Evolutionary conservation across 2,329 filamentous ascomycete species (phyloP).

Genomic region (Mycocentrospora acerina): DNA sequence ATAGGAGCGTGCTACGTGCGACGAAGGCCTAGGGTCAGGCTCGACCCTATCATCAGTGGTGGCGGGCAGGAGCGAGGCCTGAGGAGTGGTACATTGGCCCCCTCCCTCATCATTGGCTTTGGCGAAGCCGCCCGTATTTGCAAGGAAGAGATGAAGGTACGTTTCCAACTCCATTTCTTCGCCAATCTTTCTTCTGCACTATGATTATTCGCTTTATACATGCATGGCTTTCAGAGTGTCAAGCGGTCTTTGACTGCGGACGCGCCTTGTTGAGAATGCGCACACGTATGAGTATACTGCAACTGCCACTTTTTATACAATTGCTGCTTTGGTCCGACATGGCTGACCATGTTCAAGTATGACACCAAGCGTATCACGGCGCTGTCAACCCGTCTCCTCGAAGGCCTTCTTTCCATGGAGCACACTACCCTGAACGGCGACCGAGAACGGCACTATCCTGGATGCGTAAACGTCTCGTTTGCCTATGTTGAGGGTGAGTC

Average conservation of each 20-base stretch:
- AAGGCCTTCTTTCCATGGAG: constrained; percentile 83
- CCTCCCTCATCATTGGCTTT: constrained; percentile 85
- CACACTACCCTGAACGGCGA: constrained; percentile 93
- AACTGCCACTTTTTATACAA: too few species aligned
- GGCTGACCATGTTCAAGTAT: constrained; percentile 63
- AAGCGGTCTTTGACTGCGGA: constrained; percentile 29
- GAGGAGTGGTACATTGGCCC: constrained; percentile 89
- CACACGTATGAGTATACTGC: constrained; percentile 62
- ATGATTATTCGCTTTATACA: constrained; percentile 84
- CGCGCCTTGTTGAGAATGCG: constrained; percentile 56
- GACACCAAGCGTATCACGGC: constrained; percentile 80
- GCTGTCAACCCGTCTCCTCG: constrained; percentile 80
- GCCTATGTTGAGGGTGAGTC: constrained; percentile 98
- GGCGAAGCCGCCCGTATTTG: constrained; percentile 94
- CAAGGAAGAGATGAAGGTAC: constrained; percentile 84
- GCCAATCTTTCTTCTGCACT: constrained; percentile 24
- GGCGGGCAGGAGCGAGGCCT: constrained; percentile 95
- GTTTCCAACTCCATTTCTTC: constrained; percentile 42
- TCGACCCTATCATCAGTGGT: constrained; percentile 94
- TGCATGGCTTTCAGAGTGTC: constrained; percentile 84
- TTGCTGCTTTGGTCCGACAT: neutral
- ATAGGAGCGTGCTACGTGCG: constrained; percentile 96
- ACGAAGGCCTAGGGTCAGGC: constrained; percentile 84
- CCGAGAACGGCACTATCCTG: constrained; percentile 80
- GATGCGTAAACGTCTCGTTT: constrained; percentile 97